Base-by-base conservation (phyloP, 2,329 filamentous ascomycete species). In the Aspergillus eucalypticola region DNA sequence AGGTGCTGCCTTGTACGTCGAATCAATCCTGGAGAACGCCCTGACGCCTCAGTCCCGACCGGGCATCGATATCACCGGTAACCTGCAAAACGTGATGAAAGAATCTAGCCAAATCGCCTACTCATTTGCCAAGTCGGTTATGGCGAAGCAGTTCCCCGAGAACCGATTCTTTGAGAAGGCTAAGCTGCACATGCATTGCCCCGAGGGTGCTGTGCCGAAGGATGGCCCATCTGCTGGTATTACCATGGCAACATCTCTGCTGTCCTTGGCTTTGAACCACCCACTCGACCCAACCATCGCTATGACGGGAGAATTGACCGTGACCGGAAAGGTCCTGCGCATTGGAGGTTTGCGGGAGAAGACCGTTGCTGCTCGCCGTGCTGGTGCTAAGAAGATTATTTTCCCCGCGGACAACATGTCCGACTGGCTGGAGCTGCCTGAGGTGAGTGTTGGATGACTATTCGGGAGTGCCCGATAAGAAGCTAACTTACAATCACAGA, bases 161-260 rank as follows among this genome's bases (percentile, higher is more conserved):
- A 99, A 99, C 77, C 86, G 88, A 74, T 99, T 98, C 83, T 96
- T 99, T 71, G 92, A 98, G 73, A 93, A 95, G 79, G 95, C 94
- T 8, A 92, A 90, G 79, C 86, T 99, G 73, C 95, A 99, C 77
- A 83, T 99, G 66, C 95, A 99, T 81, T 96, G 96, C 60, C 95
- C 95, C 0, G 95, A 99, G 75, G 95, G 95, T 5, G 95, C 95
- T 8, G 93, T 97, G 58, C 91, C 90, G 67, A 99, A 99, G 79
- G 95, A 99, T 73, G 95, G 81, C 76, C 91, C 91, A 4, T 93
- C 90, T 51, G 95, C 95, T 19, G 95, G 95, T 74, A 95, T 99
- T 71, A 99, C 95, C 6, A 99, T 99, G 95, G 90, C 95, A n/a
- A 96, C 92, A 6, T 92, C 90, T 60, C 79, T 99, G 69, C 82